These are phyloP conservation scores for Xylaria sp. DNA, from an alignment of 495 filamentous ascomycete genomes.

Conservation along the genomic window DNA sequence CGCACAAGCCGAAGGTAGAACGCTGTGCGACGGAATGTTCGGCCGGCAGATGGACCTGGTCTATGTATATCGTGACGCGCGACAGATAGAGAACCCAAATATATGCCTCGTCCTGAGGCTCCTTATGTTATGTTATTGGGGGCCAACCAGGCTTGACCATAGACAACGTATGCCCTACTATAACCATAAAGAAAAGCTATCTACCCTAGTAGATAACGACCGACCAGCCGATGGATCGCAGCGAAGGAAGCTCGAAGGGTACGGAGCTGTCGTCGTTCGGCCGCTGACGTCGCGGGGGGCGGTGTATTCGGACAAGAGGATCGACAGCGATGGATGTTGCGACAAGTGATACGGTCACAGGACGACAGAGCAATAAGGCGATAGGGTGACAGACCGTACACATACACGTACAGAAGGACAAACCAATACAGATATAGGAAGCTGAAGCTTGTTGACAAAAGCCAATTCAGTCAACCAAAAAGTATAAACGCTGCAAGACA, in stretches of 20 bases:
- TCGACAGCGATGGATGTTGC: background rate
- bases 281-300: conserved; percentile 2
- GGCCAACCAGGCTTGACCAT: background rate
- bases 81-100: background rate
- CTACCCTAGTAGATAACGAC: background rate
- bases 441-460: background rate
- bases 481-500: background rate
- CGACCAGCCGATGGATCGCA: conserved; percentile 6
- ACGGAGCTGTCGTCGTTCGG: conserved; percentile 18
- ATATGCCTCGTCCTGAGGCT: background rate
- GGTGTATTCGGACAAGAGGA: conserved; percentile 10
- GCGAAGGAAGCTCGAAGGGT: background rate
- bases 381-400: conserved; percentile 3
- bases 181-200: background rate
- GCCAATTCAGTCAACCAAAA: conserved; percentile 9
- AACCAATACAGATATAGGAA: background rate
- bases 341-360: too few relatives aligned
- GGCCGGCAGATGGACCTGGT: background rate
- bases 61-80: conserved; percentile 5
- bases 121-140: background rate
- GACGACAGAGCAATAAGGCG: too few relatives aligned
- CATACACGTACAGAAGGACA: conserved; percentile 6
- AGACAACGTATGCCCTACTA: background rate
- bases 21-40: conserved; percentile 11
- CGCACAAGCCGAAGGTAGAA: conserved; percentile 15